phyloP scores from a whole-genome alignment of 306 rosid genomes.

The Psophocarpus tetragonolobus region DNA sequence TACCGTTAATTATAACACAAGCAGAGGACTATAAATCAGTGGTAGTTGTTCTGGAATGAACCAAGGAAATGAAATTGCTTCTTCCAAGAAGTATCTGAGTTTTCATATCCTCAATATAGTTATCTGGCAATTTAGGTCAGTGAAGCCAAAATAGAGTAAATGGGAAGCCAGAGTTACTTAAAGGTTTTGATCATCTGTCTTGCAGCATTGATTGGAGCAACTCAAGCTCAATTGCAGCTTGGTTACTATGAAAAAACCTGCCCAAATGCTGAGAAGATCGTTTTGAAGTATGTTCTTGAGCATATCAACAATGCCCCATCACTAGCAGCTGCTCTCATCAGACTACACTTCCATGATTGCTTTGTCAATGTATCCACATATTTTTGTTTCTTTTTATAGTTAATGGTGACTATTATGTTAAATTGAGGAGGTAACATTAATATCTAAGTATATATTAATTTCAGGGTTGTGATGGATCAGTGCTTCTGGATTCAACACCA shows the following conservation, averaged over 20 bases:
- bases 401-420: not conserved
- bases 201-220: constrained; percentile 45
- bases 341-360: constrained; percentile 92
- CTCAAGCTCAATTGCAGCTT: constrained; percentile 55
- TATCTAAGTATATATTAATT: not conserved
- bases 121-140: constrained; percentile 11
- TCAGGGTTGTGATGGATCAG: constrained; percentile 93
- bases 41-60: not conserved
- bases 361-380: constrained; percentile 57
- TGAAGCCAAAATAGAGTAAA: constrained; percentile 25
- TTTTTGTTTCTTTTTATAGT: not conserved
- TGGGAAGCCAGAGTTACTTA: constrained; percentile 41
- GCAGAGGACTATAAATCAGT: constrained; percentile 38
- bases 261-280: constrained; percentile 70
- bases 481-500: constrained; percentile 69
- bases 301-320: constrained; percentile 69
- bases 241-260: constrained; percentile 63
- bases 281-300: constrained; percentile 50
- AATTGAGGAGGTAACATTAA: not conserved
- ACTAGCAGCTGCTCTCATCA: constrained; percentile 76
- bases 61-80: constrained; percentile 17
- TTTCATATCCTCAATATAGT: not conserved
- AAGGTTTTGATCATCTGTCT: constrained; percentile 44
- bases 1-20: constrained; percentile 27
- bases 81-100: constrained; percentile 14